These are phyloP conservation scores for Cronartium ribicola DNA, from an alignment of 1,284 basidiomycete genomes.

Conservation along the genomic window DNA sequence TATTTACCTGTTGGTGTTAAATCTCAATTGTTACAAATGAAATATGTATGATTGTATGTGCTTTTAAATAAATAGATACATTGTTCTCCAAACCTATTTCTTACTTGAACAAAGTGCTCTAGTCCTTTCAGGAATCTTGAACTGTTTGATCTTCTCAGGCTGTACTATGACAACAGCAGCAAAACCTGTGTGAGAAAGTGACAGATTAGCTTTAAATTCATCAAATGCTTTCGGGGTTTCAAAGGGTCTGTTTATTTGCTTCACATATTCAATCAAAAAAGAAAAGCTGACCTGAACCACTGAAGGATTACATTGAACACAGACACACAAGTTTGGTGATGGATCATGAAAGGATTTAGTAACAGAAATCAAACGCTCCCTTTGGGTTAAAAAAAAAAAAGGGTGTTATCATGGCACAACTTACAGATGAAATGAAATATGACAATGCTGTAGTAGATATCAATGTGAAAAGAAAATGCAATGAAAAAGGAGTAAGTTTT, in stretches of 20 bases:
- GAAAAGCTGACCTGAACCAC: neutral
- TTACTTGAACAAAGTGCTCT: neutral
- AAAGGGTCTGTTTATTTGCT: neutral
- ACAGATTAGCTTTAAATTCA: neutral
- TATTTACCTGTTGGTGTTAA: too few species aligned
- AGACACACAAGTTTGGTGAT: neutral
- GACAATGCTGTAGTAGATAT: conserved; percentile 11
- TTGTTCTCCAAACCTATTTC: too few species aligned
- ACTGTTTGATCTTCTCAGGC: conserved; percentile 5
- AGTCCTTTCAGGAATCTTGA: conserved; percentile 3
- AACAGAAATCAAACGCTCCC: too few species aligned
- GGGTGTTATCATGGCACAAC: too few species aligned
- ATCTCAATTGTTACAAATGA: too few species aligned
- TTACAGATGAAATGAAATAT: conserved; percentile 17
- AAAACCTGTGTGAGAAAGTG: neutral
- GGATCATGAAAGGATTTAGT: neutral
- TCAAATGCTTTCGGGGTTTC: neutral
- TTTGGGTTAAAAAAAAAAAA: too few species aligned
- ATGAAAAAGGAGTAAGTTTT: neutral
- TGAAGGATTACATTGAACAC: neutral
- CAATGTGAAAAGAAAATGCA: neutral
- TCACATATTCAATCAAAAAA: neutral
- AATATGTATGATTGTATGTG: too few species aligned
- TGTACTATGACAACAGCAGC: conserved; percentile 14
- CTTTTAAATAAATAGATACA: too few species aligned